Conservation (phyloP, 805 yeast species). For the Trichomonascus vanleenenianus region DNA sequence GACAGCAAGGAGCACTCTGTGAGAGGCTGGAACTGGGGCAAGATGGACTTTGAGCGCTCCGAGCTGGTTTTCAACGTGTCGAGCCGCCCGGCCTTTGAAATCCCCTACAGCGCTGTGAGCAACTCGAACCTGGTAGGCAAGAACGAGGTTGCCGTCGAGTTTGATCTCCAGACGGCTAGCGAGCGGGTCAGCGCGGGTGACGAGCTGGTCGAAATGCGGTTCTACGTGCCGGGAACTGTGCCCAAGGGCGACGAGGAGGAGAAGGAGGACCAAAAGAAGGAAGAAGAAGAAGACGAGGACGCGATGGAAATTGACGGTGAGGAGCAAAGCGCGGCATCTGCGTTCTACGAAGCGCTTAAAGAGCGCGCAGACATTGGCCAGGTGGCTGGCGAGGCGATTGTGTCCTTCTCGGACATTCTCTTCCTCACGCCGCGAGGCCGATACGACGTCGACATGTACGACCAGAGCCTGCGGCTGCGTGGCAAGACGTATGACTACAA, state of each 20-base stretch:
- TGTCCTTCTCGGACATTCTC: conserved; percentile 81
- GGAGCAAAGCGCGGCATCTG: conserved; percentile 66
- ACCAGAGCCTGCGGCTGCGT: conserved; percentile 76
- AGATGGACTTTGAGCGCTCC: conserved; percentile 82
- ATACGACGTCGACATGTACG: conserved; percentile 91
- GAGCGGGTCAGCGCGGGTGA: conserved; percentile 73
- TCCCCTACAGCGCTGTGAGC: conserved; percentile 72
- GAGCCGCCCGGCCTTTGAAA: conserved; percentile 84
- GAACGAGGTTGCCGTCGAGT: conserved; percentile 87
- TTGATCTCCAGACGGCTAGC: conserved; percentile 48
- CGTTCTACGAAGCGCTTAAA: conserved; percentile 83
- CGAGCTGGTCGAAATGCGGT: conserved; percentile 89
- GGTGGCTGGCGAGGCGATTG: conserved; percentile 90
- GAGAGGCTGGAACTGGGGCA: conserved; percentile 99
- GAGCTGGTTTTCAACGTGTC: conserved; percentile 81
- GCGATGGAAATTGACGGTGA: conserved; percentile 32
- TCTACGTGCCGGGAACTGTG: conserved; percentile 85
- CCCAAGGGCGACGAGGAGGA: conserved; percentile 33
- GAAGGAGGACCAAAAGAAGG: conserved; percentile 22
- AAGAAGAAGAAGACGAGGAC: conserved; percentile 30
- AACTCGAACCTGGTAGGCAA: conserved; percentile 88
- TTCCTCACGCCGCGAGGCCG: conserved; percentile 98
- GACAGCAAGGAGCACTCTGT: conserved; percentile 87
- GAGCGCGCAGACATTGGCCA: conserved; percentile 93
- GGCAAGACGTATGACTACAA: conserved; percentile 98